These are phyloP conservation scores for Curvularia lunata DNA, from an alignment of 2,329 filamentous ascomycete species.

Conservation along the genomic window DNA sequence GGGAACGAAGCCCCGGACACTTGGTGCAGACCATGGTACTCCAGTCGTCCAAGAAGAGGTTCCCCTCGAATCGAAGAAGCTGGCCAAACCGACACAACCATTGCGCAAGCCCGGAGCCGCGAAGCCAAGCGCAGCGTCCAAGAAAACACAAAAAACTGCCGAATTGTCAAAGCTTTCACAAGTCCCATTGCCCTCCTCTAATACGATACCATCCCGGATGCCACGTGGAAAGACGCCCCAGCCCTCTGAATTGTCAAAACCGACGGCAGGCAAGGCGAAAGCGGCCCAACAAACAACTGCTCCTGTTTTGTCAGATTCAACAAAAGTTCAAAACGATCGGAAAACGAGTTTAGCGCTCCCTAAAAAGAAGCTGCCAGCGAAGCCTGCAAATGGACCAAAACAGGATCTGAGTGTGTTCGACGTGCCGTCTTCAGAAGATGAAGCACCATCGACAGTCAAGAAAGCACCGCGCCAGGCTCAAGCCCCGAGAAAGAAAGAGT, in stretches of 20 bases:
- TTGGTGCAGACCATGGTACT: constrained; percentile 17
- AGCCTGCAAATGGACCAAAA: constrained; percentile 6
- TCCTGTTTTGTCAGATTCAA: constrained; percentile 8
- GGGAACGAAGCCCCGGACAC: constrained; percentile 19
- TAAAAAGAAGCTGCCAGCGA: constrained; percentile 15
- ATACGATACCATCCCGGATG: constrained; percentile 2
- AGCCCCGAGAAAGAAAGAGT: constrained; percentile 17
- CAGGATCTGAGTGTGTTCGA: constrained; percentile 32
- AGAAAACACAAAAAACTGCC: constrained; percentile 11
- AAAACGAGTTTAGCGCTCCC: constrained; percentile 5
- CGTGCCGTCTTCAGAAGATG: constrained; percentile 37
- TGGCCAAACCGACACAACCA: constrained; percentile 12
- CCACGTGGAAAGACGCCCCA: constrained; percentile 24
- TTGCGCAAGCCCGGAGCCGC: constrained; percentile 20
- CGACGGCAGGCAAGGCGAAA: constrained; percentile 20
- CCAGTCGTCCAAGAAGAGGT: constrained; percentile 18
- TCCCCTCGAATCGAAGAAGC: background rate
- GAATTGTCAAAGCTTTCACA: constrained; percentile 11
- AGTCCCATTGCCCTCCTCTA: constrained; percentile 3
- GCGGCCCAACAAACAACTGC: constrained; percentile 23
- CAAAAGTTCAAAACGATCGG: constrained; percentile 17
- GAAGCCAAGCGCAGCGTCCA: constrained; percentile 12
- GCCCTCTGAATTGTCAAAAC: constrained; percentile 8
- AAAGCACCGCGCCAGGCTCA: constrained; percentile 25
- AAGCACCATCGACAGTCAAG: constrained; percentile 24